A percentile compares a stretch with the other conserved stretches of the same genome.
These are phyloP conservation scores for Neurospora sp. DNA, from an alignment of 495 filamentous ascomycete genomes.

Conservation along the genomic window DNA sequence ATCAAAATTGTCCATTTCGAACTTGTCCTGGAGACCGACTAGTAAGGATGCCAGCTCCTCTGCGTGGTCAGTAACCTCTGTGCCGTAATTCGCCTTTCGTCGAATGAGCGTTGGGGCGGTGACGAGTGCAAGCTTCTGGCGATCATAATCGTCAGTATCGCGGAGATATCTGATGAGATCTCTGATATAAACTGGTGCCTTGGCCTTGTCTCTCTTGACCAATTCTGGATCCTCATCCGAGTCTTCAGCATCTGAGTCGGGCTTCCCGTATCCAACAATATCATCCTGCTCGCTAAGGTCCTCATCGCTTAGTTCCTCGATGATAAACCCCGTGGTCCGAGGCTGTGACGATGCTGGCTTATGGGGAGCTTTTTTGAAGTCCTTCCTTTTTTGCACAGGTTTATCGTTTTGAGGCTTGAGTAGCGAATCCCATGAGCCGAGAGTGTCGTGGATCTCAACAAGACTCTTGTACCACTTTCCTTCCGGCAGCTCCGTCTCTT, in stretches of 20 bases:
- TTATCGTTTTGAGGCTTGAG: neutral
- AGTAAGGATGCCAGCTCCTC: constrained; percentile 70
- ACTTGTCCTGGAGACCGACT: constrained; percentile 73
- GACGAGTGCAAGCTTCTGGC: constrained; percentile 65
- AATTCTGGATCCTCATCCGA: constrained; percentile 86
- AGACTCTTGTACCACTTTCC: constrained; percentile 69
- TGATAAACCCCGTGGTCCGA: constrained; percentile 37
- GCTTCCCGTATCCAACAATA: constrained; percentile 74
- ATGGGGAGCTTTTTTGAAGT: constrained; percentile 6
- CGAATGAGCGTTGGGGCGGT: constrained; percentile 75
- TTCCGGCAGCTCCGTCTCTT: constrained; percentile 64
- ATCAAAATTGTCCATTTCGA: constrained; percentile 63
- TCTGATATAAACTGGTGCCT: constrained; percentile 83
- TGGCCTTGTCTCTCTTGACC: constrained; percentile 70
- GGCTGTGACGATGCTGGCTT: constrained; percentile 14
- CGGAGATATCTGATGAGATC: constrained; percentile 71
- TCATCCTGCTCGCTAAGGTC: constrained; percentile 56
- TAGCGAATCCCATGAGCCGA: constrained; percentile 50
- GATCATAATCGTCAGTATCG: constrained; percentile 75
- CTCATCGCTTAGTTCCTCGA: constrained; percentile 58
- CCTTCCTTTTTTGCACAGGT: constrained; percentile 1
- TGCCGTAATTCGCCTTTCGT: constrained; percentile 78
- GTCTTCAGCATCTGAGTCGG: constrained; percentile 86
- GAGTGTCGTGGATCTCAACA: constrained; percentile 47
- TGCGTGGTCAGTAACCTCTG: constrained; percentile 72